Evolutionary conservation across 2,329 filamentous ascomycete genomes (phyloP).

Genomic region (Chaetothyriales sp.): DNA sequence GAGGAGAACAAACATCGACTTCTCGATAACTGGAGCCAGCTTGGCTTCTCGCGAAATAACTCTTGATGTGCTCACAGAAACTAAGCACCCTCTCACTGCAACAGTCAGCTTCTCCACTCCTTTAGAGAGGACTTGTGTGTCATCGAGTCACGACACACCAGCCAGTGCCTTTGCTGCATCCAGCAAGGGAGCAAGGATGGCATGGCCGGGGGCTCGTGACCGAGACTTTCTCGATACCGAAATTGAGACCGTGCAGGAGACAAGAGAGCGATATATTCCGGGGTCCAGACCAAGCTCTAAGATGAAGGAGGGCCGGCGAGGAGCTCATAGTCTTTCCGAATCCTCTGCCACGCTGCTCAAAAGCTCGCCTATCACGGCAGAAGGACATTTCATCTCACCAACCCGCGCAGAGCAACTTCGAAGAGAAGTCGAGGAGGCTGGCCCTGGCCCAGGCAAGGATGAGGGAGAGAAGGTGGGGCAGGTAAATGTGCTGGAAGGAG

Average conservation of each 20-base stretch:
- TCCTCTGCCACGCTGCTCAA: slow-evolving; percentile 6
- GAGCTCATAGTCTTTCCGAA: slow-evolving; percentile 8
- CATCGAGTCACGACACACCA: background rate
- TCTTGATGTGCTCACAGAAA: background rate
- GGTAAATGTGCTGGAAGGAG: background rate
- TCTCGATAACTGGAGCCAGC: background rate
- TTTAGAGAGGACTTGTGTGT: background rate
- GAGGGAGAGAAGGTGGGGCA: background rate
- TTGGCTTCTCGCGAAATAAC: background rate
- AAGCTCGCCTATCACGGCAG: slow-evolving; percentile 6
- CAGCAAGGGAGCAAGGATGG: background rate
- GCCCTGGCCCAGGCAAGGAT: background rate
- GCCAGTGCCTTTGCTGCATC: background rate
- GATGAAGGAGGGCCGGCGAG: background rate
- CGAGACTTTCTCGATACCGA: background rate
- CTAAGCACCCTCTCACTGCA: background rate
- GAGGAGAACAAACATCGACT: background rate
- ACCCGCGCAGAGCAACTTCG: slow-evolving; percentile 4
- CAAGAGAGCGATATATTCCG: background rate
- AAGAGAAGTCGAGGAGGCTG: background rate
- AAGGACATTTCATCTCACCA: slow-evolving; percentile 8
- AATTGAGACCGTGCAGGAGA: background rate
- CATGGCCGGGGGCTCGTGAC: background rate
- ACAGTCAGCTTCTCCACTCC: background rate
- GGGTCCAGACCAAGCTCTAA: background rate